Evolutionary conservation across 2,329 filamentous ascomycete genomes (phyloP), one percentile per base, ranked within the genome.

Genomic region (Drechslerella stenobrocha): DNA sequence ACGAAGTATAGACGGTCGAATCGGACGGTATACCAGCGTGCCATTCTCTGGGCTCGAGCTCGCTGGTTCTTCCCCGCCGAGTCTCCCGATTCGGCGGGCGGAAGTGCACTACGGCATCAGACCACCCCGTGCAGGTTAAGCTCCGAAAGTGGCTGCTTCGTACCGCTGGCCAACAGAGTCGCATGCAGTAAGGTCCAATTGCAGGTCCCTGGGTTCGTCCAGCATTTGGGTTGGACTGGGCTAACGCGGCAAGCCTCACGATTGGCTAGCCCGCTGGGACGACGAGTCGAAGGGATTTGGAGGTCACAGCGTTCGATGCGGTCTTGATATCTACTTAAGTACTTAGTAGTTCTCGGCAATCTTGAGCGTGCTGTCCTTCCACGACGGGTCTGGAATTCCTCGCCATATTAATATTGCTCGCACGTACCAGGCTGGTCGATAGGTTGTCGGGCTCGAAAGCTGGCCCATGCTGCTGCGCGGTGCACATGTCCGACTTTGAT

Each of bases 181-280:
- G 37, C 37, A 42, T 42, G 15, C 37, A 42, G 37, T 18, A 42
- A 42, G 37, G 37, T 42, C n/a, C 9, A 18, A 42, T 2, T 42
- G 37, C 18, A 20, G 37, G 37, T 42, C 15, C 37, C 37, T 20
- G 15, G 37, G 28, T 30, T 42, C 7, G 37, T n/a, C n/a, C n/a
- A n/a, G n/a, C n/a, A n/a, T n/a, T n/a, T n/a, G n/a, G n/a, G n/a
- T 20, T 42, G 37, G 13, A 42, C 15, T 20, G 15, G 22, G 22
- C 37, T 30, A 18, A n/a, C n/a, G n/a, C n/a, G 4, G 3, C 37
- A 42, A 42, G 37, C n/a, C 37, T 18, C 15, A 20, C 7, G 37
- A 18, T 42, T 42, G 37, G 37, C 37, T 18, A 42, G 37, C n/a
- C n/a, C 2, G 9, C 37, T 42, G 37, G 9, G 4, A 18, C 37